phyloP scores from a whole-genome alignment of 768 basidiomycete genomes.

The Tricholoma matsutake region DNA sequence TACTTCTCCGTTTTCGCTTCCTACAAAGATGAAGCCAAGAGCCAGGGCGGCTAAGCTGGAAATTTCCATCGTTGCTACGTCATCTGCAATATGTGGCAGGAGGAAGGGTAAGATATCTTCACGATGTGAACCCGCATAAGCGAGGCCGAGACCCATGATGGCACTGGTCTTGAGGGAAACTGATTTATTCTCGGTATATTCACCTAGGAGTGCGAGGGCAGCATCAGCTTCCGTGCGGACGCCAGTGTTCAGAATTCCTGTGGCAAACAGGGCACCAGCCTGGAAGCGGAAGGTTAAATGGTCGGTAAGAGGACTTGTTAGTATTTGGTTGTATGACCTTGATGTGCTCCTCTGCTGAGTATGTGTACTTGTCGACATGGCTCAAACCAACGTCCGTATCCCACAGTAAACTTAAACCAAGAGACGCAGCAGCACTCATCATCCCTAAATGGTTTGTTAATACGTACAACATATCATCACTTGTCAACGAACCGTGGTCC shows the following conservation, averaged over 20 bases:
- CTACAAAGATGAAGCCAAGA: constrained; percentile 93
- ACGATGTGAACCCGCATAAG: constrained; percentile 91
- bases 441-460: constrained; percentile 53
- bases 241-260: constrained; percentile 85
- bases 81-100: constrained; percentile 82
- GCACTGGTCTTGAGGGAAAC: constrained; percentile 81
- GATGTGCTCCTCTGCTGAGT: constrained; percentile 94
- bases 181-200: constrained; percentile 86
- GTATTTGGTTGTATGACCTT: constrained; percentile 46
- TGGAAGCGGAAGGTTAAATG: constrained; percentile 19
- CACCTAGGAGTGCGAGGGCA: constrained; percentile 84
- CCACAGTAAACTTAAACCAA: constrained; percentile 93
- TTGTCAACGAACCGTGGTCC: constrained; percentile 72
- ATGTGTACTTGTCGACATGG: constrained; percentile 97
- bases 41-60: constrained; percentile 82
- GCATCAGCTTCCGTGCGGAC: constrained; percentile 93
- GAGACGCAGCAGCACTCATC: constrained; percentile 93
- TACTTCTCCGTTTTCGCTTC: constrained; percentile 92
- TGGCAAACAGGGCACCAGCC: constrained; percentile 94
- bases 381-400: constrained; percentile 92
- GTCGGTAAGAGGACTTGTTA: neutral
- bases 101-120: constrained; percentile 78
- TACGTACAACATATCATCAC: neutral
- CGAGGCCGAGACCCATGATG: constrained; percentile 90
- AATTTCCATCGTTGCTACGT: constrained; percentile 83